phyloP scores from a whole-genome alignment of 345 rosid genomes.

The Kernera saxatilis region DNA sequence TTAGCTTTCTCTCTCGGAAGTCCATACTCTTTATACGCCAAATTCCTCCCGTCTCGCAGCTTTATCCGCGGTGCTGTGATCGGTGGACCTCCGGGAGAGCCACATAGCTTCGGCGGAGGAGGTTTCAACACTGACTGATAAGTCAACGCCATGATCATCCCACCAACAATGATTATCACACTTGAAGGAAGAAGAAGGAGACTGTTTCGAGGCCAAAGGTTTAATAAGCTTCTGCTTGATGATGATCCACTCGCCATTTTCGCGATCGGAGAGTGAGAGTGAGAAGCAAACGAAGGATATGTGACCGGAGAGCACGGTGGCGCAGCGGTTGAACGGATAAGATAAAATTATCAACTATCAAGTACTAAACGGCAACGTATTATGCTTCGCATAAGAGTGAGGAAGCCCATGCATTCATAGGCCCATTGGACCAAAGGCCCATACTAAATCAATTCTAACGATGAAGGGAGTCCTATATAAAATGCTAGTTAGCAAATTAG shows the following conservation, averaged over 20 bases:
- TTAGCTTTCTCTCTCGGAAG: constrained; percentile 40
- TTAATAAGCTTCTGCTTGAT: not conserved
- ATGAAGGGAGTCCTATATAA: constrained; percentile 15
- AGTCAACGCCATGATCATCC: constrained; percentile 26
- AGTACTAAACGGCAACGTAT: too few species aligned
- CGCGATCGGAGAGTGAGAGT: too few species aligned
- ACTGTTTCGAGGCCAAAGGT: not conserved
- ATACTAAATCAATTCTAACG: not conserved
- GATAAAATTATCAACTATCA: too few species aligned
- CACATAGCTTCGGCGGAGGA: constrained; percentile 38
- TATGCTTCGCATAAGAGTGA: too few species aligned
- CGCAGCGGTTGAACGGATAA: too few species aligned
- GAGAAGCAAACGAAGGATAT: too few species aligned
- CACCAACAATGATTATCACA: constrained; percentile 26
- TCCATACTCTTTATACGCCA: constrained; percentile 55
- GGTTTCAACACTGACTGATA: constrained; percentile 38
- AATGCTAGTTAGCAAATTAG: not conserved
- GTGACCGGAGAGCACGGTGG: too few species aligned
- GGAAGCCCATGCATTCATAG: not conserved
- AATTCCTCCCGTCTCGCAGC: constrained; percentile 52
- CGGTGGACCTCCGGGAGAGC: constrained; percentile 39
- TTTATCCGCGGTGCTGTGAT: constrained; percentile 43
- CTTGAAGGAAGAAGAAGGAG: not conserved
- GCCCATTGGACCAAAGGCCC: constrained; percentile 13
- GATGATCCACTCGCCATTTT: not conserved